phyloP scores from a whole-genome alignment of 2,329 filamentous ascomycete genomes.

The Neonectria punicea region DNA sequence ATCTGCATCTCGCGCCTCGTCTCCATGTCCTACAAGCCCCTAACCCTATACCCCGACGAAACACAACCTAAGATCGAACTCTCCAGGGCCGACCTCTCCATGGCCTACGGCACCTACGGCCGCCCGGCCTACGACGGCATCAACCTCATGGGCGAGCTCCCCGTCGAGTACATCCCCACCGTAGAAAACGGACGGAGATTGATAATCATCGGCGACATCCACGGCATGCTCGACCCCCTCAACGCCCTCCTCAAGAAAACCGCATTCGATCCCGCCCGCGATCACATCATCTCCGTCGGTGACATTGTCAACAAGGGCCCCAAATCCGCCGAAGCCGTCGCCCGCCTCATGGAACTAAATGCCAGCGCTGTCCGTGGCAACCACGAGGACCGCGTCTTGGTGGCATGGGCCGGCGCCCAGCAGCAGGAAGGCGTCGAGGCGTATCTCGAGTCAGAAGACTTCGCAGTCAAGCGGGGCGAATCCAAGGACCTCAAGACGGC shows the following conservation, averaged over 20 bases:
- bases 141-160: slow-evolving; percentile 45
- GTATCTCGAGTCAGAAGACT: slow-evolving; percentile 39
- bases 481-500: slow-evolving; percentile 63
- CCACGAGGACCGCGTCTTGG: slow-evolving; percentile 88
- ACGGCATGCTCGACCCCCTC: slow-evolving; percentile 82
- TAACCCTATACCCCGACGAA: slow-evolving; percentile 17
- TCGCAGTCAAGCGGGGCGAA: slow-evolving; percentile 48
- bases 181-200: slow-evolving; percentile 65
- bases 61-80: slow-evolving; percentile 29
- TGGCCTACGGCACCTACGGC: slow-evolving; percentile 53
- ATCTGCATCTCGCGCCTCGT: slow-evolving; percentile 48
- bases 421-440: slow-evolving; percentile 41
- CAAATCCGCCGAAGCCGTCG: slow-evolving; percentile 81
- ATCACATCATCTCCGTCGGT: slow-evolving; percentile 81
- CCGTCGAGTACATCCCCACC: slow-evolving; percentile 46
- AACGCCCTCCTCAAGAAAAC: slow-evolving; percentile 73
- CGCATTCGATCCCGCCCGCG: slow-evolving; percentile 63
- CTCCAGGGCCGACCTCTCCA: slow-evolving; percentile 48
- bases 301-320: slow-evolving; percentile 90
- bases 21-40: slow-evolving; percentile 34
- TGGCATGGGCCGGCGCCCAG: slow-evolving; percentile 60
- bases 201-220: slow-evolving; percentile 89
- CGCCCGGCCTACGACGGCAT: slow-evolving; percentile 52
- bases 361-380: slow-evolving; percentile 91
- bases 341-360: slow-evolving; percentile 75